Base-by-base conservation (phyloP, 2,329 filamentous ascomycete species). In the Pseudopyrenochaeta lycopersici region DNA sequence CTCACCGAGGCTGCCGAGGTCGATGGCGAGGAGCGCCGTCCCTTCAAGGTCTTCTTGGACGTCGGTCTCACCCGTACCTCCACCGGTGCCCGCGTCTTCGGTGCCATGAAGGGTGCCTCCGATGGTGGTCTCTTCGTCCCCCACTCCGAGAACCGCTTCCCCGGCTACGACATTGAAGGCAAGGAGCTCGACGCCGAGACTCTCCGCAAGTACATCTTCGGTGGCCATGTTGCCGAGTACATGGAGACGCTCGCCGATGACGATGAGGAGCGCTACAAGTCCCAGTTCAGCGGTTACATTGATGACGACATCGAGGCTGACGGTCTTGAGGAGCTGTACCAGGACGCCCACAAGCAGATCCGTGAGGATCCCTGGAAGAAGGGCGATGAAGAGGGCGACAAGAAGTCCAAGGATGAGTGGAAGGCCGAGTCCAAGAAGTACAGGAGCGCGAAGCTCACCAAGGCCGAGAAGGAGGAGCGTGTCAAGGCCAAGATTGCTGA, bases 221-320 rank as follows among this genome's bases (percentile, higher is more conserved):
- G 87, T 77, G 94, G 95, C 61, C 95, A 99, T 88, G 91, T 99
- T 66, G 93, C 94, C 71, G 95, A 99, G 88, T 99, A 99, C 89
- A 99, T 99, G 95, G 95, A 99, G 90, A 95, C 90, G 56, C 91
- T 99, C 66, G 95, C 95, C 82, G 95, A 99, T 76, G 95, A 99
- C 79, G 95, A 99, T 78, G 95, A 99, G 90, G 95, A 99, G 88
- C 93, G 95, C 79, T 99, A 92, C 91, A 94, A 94, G 87, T 88
- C 87, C 73, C 95, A 99, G 86, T 99, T 99, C 90, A 85, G 88
- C 81, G 90, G 95, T 83, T 99, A 99, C 88, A 90, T 97, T 71
- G 94, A 99, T 67, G 92, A 96, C 77, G 95, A 97, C 73, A 81
- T 99, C 67, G 94, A 98, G 85, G 93, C 95, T 64, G 95, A 97